Evolutionary conservation across 2,329 filamentous ascomycete species (phyloP), one percentile per base, ranked within the genome.

Genomic region (Sporothrix euskadiensis): DNA sequence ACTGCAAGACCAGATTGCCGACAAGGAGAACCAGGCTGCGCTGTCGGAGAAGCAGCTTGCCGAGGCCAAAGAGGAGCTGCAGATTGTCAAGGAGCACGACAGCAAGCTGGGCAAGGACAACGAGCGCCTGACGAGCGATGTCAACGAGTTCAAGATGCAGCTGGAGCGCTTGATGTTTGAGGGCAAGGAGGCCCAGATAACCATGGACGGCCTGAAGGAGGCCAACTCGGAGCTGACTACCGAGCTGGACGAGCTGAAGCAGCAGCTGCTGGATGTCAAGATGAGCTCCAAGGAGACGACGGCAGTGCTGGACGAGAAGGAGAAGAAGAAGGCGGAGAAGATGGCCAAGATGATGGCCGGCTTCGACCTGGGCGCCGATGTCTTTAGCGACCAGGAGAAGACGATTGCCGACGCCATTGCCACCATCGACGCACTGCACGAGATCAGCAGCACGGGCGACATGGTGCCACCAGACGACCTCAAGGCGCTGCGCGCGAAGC

Each of bases 341-440:
- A 99, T 99, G 96, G 96, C 96, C 59, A 93, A 98, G 87, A 99
- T 99, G 96, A 98, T 99, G 95, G 96, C 96, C 74, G 94, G 95
- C 3, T 98, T 99, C 79, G 95, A 99, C 79, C 88, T 99, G 47
- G 95, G 94, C 61, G 91, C 92, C 68, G 94, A 98, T 73, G 91
- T 97, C 44, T 97, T 98, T 81, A 97, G 94, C 77, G 92, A 96
- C 74, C 97, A 97, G 78, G 96, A 99, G 82, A 89, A 91, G 76
- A 91, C 90, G 69, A 93, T 99, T 74, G 90, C 92, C 74, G 90
- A 92, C 75, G 91, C 94, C 75, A 95, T 98, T 77, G 89, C 94
- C 78, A 91, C 93, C 78, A 86, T 98, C 41, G 94, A 97, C 77
- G 85, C 88, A 14, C 85, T 98, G 57, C 88, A 94, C 76, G 91